Evolutionary conservation across 306 rosid genomes (phyloP).

Genomic region (Vicia villosa): DNA sequence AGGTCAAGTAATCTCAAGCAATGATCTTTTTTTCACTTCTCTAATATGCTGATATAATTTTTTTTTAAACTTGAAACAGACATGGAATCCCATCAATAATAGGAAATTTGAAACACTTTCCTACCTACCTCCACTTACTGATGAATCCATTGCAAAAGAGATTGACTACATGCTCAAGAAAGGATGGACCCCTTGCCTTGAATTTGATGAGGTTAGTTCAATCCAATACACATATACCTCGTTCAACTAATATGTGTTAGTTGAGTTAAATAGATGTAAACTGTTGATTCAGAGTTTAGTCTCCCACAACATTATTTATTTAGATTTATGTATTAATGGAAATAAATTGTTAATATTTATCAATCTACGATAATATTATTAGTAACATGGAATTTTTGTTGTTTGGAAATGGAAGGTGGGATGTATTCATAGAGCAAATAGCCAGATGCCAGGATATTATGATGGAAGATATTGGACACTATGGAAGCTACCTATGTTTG

Average conservation of each 20-base stretch:
- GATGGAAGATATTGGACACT: conserved; percentile 89
- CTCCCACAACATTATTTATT: too few relatives aligned
- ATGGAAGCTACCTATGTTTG: conserved; percentile 89
- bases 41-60: conserved; percentile 14
- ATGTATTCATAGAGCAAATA: conserved; percentile 53
- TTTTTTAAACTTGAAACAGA: conserved; percentile 41
- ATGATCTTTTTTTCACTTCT: not conserved
- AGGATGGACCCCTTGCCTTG: conserved; percentile 87
- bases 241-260: too few relatives aligned
- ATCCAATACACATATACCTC: not conserved
- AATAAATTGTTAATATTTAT: too few relatives aligned
- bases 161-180: conserved; percentile 73
- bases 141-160: conserved; percentile 73
- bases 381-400: conserved; percentile 23
- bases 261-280: too few relatives aligned
- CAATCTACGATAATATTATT: not conserved
- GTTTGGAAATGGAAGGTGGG: conserved; percentile 54
- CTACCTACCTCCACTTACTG: conserved; percentile 71
- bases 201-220: conserved; percentile 67
- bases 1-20: conserved; percentile 46
- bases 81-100: conserved; percentile 82
- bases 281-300: too few relatives aligned
- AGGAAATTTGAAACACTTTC: conserved; percentile 81
- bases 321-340: too few relatives aligned
- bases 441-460: conserved; percentile 75